Conservation (phyloP, 192 early-diverging fungal genomes). For the Rhizophagus prolifer region DNA sequence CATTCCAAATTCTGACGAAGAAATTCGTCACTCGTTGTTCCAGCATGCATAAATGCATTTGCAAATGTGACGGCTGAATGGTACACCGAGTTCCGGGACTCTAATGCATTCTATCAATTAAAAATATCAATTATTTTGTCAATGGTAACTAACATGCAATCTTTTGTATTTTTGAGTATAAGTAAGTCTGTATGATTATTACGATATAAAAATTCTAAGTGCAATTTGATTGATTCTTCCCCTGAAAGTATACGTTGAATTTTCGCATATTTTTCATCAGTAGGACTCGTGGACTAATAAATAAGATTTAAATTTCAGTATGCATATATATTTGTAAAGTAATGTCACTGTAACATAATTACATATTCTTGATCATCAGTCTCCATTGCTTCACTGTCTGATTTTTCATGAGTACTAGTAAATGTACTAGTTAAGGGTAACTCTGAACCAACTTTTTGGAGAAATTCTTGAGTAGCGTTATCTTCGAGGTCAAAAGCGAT, state of each 20-base stretch:
- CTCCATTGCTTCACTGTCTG: conserved; percentile 18
- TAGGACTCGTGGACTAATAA: background rate
- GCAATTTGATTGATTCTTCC: conserved; percentile 84
- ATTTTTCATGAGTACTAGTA: conserved; percentile 23
- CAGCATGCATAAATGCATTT: conserved; percentile 98
- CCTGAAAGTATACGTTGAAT: conserved; percentile 85
- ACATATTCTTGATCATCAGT: conserved; percentile 23
- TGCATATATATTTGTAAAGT: background rate
- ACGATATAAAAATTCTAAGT: conserved; percentile 92
- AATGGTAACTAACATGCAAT: conserved; percentile 22
- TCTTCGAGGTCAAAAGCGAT: conserved; percentile 97
- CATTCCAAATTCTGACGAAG: conserved; percentile 96
- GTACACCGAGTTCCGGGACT: conserved; percentile 87
- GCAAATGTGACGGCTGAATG: conserved; percentile 95
- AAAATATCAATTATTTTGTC: background rate
- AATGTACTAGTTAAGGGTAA: conserved; percentile 48
- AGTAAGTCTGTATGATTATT: conserved; percentile 97
- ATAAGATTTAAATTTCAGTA: background rate
- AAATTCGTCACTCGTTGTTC: conserved; percentile 97
- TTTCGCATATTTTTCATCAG: conserved; percentile 47
- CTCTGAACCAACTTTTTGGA: conserved; percentile 69
- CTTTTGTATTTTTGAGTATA: conserved; percentile 92
- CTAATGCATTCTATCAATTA: conserved; percentile 69
- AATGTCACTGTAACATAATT: background rate
- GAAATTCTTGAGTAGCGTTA: conserved; percentile 95